These are phyloP conservation scores for Paraphaeosphaeria sporulosa DNA, from an alignment of 2,329 filamentous ascomycete genomes.

Conservation along the genomic window DNA sequence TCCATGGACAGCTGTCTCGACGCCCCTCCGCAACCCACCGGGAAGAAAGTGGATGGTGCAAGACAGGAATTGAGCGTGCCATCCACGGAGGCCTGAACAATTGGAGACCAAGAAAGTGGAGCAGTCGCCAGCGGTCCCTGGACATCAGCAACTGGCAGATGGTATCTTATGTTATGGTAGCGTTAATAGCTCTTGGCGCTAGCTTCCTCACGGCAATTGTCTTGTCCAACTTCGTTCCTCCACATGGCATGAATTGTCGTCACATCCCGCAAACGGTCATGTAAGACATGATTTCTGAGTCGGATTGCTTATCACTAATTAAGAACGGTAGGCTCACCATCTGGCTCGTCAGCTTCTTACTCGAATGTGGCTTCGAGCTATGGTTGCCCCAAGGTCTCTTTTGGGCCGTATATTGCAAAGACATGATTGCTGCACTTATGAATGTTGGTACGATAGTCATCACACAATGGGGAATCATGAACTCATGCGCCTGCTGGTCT, in stretches of 20 bases:
- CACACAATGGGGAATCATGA: constrained; percentile 29
- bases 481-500: constrained; percentile 28
- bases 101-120: constrained; percentile 28
- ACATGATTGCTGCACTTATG: constrained; percentile 20
- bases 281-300: constrained; percentile 15
- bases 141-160: constrained; percentile 3
- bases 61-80: constrained; percentile 17
- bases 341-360: constrained; percentile 24
- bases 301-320: background rate
- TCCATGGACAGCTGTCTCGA: constrained; percentile 8
- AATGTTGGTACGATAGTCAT: constrained; percentile 23
- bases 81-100: constrained; percentile 23
- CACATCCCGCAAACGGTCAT: constrained; percentile 28
- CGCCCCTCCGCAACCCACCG: constrained; percentile 20
- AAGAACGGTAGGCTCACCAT: constrained; percentile 18
- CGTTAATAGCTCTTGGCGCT: constrained; percentile 16
- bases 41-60: constrained; percentile 21
- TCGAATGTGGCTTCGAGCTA: constrained; percentile 22
- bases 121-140: background rate
- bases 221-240: constrained; percentile 25
- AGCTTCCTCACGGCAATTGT: constrained; percentile 23
- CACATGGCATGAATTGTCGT: constrained; percentile 22
- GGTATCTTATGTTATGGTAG: constrained; percentile 10
- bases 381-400: constrained; percentile 18
- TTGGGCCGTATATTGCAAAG: constrained; percentile 28